A percentile compares a stretch with the other conserved stretches of the same genome.
Evolutionary conservation across 371 early-diverging fungal species (phyloP).

Genomic region (Dipsacomyces acuminosporus): DNA sequence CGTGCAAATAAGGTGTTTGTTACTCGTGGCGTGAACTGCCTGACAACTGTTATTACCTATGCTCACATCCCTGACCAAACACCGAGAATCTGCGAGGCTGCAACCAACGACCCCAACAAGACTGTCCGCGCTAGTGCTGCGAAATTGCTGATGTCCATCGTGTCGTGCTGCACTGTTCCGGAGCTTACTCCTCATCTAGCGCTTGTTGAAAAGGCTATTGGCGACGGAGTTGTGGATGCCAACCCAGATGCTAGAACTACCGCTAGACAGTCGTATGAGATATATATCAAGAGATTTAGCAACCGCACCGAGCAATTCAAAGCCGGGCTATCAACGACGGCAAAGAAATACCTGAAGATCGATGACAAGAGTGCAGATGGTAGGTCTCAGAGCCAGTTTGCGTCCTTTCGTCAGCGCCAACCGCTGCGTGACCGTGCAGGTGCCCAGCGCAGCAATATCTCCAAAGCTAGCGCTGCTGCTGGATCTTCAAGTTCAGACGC

Average conservation of each 20-base stretch:
- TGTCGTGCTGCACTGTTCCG: conserved; percentile 39
- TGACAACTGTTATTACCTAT: conserved; percentile 39
- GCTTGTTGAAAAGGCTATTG: conserved; percentile 38
- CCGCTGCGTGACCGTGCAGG: conserved; percentile 30
- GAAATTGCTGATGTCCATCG: conserved; percentile 36
- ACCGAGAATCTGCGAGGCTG: conserved; percentile 30
- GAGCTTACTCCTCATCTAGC: conserved; percentile 41
- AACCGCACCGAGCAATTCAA: conserved; percentile 33
- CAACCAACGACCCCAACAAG: conserved; percentile 38
- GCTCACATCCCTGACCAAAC: conserved; percentile 43
- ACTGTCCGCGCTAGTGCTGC: conserved; percentile 42
- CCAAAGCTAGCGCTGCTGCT: not conserved
- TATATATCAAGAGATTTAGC: conserved; percentile 40
- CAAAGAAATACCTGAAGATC: conserved; percentile 46
- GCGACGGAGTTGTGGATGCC: conserved; percentile 37
- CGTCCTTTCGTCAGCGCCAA: conserved; percentile 23
- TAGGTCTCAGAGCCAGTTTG: conserved; percentile 13
- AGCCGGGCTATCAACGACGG: conserved; percentile 28
- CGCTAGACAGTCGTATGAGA: conserved; percentile 37
- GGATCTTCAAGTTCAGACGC: no score
- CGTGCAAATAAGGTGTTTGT: conserved; percentile 50
- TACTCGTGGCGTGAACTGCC: conserved; percentile 44
- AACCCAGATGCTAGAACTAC: conserved; percentile 46
- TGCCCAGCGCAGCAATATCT: conserved; percentile 16
- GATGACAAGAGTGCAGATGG: conserved; percentile 5